These are phyloP conservation scores for Quercus lobata DNA, from an alignment of 331 rosid genomes.

Conservation along the genomic window DNA sequence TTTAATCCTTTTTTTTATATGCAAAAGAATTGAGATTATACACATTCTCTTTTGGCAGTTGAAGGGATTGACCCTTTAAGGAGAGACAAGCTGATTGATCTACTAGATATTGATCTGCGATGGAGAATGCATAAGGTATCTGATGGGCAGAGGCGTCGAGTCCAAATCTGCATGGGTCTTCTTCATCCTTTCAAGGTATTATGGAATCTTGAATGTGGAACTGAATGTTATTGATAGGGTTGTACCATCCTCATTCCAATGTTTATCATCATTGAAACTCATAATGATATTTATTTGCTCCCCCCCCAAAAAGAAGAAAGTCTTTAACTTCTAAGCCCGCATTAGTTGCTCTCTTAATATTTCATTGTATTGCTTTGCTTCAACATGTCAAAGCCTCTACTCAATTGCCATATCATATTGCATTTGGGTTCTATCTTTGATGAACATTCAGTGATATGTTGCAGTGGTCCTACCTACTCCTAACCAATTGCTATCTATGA, in stretches of 20 bases:
- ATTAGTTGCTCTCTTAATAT: background rate
- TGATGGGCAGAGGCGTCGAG: slow-evolving; percentile 96
- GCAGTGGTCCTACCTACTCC: background rate
- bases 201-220: background rate
- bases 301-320: background rate
- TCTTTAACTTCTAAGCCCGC: too few relatives aligned
- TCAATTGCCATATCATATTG: background rate
- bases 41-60: slow-evolving; percentile 46
- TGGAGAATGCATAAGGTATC: slow-evolving; percentile 99
- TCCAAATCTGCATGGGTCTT: slow-evolving; percentile 97
- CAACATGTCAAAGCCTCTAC: background rate
- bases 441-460: background rate
- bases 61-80: slow-evolving; percentile 82
- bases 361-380: background rate
- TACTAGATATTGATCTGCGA: slow-evolving; percentile 83
- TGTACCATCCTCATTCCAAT: background rate
- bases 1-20: slow-evolving; percentile 8
- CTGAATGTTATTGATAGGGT: background rate
- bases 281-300: background rate
- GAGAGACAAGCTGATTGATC: slow-evolving; percentile 78
- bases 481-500: background rate
- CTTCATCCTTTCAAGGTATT: slow-evolving; percentile 91
- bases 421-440: background rate
- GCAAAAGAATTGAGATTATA: background rate
- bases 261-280: background rate